Evolutionary conservation across 139 green algal species (phyloP), one percentile per base, ranked within the genome.

Genomic region (Asterochloris sp.): DNA sequence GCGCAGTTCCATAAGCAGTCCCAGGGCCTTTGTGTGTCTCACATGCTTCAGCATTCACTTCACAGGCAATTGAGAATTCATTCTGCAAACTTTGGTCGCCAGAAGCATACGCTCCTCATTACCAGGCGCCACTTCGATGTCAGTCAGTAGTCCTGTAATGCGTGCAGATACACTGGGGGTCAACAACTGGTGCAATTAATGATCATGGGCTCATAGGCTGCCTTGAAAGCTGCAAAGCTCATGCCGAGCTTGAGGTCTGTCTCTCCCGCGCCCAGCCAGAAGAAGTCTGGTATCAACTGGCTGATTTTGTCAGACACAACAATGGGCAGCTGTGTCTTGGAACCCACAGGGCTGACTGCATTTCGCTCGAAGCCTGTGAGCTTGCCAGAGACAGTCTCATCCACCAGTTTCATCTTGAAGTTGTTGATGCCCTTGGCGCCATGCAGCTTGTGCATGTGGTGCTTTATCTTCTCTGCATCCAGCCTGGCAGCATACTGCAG

Each of bases 191-290:
- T 83, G 61, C 80, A 83, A 26, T 83, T 54, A 11, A 83, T 27
- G 38, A 83, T n/a, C 15, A 79, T 60, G 10, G 80, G 80, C 0
- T 73, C 29, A 38, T 83, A 83, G 21, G 69, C 69, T 64, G n/a
- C 12, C 24, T 62, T 62, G 69, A 83, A 83, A n/a, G 62, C 80
- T 17, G 27, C 23, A 14, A 78, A n/a, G 26, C 21, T 71, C 60
- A 83, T 21, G 12, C 80, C 80, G 11, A 97, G 81, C 87, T 98
- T 98, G 9, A 98, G 88, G 83, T 98, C 94, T 38, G 96, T 91
- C 81, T 98, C 94, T 0, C 95, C 95, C 17, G 84, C 95, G 4
- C 95, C 95, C 64, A 97, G 75, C 79, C 89, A 98, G 82, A 96
- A 98, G 23, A 88, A 83, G 13, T 28, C 69, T 17, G 80, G 80